These are phyloP conservation scores for Skeletonema costatum DNA, from an alignment of 108 stramenopile genomes.

Conservation along the genomic window DNA sequence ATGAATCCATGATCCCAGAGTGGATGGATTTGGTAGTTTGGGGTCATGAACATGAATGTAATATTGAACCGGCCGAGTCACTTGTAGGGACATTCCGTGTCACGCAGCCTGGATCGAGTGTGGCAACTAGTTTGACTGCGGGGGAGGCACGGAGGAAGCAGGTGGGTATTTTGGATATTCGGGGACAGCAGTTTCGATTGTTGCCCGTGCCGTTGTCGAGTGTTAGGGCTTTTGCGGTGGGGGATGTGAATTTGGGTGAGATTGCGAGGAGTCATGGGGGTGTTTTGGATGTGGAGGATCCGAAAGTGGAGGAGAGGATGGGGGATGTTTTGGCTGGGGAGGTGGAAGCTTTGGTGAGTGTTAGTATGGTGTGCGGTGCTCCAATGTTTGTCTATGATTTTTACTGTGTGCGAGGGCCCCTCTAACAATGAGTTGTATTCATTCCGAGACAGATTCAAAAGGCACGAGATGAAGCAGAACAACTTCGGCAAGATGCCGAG, in stretches of 20 bases:
- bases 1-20: slow-evolving; percentile 97
- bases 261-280: slow-evolving; percentile 30
- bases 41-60: slow-evolving; percentile 98
- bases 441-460: slow-evolving; percentile 26
- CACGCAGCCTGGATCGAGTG: slow-evolving; percentile 93
- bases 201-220: slow-evolving; percentile 72
- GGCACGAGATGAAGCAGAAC: slow-evolving; percentile 40
- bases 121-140: slow-evolving; percentile 87
- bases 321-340: slow-evolving; percentile 58
- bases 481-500: slow-evolving; percentile 31
- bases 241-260: slow-evolving; percentile 60
- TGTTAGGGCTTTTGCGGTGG: slow-evolving; percentile 83
- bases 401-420: not conserved
- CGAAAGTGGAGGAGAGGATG: slow-evolving; percentile 78
- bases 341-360: slow-evolving; percentile 67
- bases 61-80: slow-evolving; percentile 82
- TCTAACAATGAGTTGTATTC: not conserved
- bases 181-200: slow-evolving; percentile 74
- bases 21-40: slow-evolving; percentile 97
- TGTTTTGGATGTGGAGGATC: slow-evolving; percentile 75
- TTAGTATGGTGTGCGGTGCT: not conserved
- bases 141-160: slow-evolving; percentile 94
- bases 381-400: too few species aligned
- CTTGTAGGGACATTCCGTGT: slow-evolving; percentile 94
- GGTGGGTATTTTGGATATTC: slow-evolving; percentile 83